These are phyloP conservation scores for Metschnikowia arizonensis DNA, from an alignment of 805 yeast species.

Conservation along the genomic window DNA sequence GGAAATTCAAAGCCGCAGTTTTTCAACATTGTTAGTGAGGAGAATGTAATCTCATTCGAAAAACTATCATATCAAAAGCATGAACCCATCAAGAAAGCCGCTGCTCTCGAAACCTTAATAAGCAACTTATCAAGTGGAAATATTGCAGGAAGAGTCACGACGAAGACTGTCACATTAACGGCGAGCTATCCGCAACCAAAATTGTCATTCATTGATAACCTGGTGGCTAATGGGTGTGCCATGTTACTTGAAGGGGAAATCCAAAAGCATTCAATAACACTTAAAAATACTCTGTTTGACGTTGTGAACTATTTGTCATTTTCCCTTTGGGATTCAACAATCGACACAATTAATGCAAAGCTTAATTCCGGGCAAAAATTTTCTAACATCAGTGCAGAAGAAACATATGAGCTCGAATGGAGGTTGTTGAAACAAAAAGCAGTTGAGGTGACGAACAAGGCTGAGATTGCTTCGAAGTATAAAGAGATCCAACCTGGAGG, in stretches of 20 bases:
- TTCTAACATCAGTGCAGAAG: constrained; percentile 44
- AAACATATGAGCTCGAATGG: constrained; percentile 72
- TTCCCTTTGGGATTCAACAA: constrained; percentile 68
- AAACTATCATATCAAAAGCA: constrained; percentile 8
- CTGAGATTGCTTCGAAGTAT: constrained; percentile 33
- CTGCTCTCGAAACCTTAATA: constrained; percentile 15
- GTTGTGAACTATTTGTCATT: constrained; percentile 55
- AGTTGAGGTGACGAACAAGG: constrained; percentile 48
- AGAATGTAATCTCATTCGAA: constrained; percentile 15
- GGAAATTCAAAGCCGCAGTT: constrained; percentile 46
- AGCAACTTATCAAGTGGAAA: constrained; percentile 26
- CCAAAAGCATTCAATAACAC: constrained; percentile 43
- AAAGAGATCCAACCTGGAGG: constrained; percentile 36
- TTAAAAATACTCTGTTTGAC: constrained; percentile 58
- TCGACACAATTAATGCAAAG: constrained; percentile 57
- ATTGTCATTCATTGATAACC: constrained; percentile 47
- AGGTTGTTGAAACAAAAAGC: constrained; percentile 56
- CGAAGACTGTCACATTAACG: constrained; percentile 24
- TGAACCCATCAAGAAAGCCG: not conserved
- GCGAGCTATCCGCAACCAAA: constrained; percentile 55
- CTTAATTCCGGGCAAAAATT: constrained; percentile 31
- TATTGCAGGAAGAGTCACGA: constrained; percentile 16
- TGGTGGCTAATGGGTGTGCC: constrained; percentile 59
- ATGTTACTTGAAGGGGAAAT: constrained; percentile 80
- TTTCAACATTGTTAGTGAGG: constrained; percentile 39